Percentiles rank a stretch among this genome's conserved stretches.
Evolutionary conservation across 257 asterid species (phyloP).

Genomic region (Fraxinus pennsylvanica): DNA sequence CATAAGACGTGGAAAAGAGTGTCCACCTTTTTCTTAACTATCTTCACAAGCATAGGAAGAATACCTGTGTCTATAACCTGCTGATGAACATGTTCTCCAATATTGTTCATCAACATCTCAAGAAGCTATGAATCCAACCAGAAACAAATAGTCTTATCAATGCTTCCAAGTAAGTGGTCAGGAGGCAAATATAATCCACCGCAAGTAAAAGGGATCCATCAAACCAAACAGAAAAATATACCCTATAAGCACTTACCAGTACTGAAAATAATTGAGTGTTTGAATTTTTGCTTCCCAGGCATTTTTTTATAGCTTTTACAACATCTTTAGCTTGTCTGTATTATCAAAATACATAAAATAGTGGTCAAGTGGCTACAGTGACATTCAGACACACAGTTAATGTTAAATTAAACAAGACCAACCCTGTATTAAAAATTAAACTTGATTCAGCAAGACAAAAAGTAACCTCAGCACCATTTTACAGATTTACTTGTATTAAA

Average conservation of each 20-base stretch:
- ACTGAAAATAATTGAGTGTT: slow-evolving; percentile 71
- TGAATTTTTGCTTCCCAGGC: slow-evolving; percentile 70
- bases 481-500: background rate
- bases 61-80: slow-evolving; percentile 80
- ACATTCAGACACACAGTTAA: slow-evolving; percentile 12
- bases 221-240: background rate
- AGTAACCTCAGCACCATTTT: background rate
- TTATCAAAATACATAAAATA: slow-evolving; percentile 15
- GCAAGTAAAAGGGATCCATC: background rate
- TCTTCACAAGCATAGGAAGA: slow-evolving; percentile 80
- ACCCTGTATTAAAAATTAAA: background rate
- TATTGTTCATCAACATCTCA: slow-evolving; percentile 94
- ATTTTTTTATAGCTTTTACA: slow-evolving; percentile 82
- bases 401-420: background rate
- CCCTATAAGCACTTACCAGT: slow-evolving; percentile 49
- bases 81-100: slow-evolving; percentile 88
- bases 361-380: background rate
- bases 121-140: slow-evolving; percentile 59
- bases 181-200: background rate
- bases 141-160: slow-evolving; percentile 19
- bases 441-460: background rate
- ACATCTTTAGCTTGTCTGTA: slow-evolving; percentile 85
- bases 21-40: slow-evolving; percentile 88
- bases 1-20: background rate
- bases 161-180: slow-evolving; percentile 16